Conservation (phyloP, 257 asterid genomes). For the Eucommia ulmoides region DNA sequence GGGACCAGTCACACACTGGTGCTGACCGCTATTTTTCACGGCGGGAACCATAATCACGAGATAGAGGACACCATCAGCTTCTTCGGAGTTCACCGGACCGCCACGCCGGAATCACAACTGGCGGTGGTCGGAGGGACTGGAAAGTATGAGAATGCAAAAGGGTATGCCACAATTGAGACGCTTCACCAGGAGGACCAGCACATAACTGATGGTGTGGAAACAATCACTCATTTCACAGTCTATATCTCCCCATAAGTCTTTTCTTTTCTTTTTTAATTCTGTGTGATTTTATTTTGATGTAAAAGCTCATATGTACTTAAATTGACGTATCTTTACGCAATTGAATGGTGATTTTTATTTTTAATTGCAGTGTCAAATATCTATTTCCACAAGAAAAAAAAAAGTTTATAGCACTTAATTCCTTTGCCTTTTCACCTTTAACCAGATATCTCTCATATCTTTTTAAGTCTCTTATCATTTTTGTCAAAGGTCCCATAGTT, state of each 20-base stretch:
- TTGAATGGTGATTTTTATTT: too few relatives aligned
- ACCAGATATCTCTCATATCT: too few relatives aligned
- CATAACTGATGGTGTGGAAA: constrained; percentile 72
- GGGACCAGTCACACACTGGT: constrained; percentile 77
- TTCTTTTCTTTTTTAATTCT: too few relatives aligned
- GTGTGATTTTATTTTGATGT: too few relatives aligned
- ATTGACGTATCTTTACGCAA: too few relatives aligned
- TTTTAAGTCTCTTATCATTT: too few relatives aligned
- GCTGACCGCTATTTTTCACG: constrained; percentile 62
- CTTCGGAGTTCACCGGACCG: constrained; percentile 82
- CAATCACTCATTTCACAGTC: constrained; percentile 72
- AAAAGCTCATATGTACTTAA: too few relatives aligned
- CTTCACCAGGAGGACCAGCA: constrained; percentile 69
- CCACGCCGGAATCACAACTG: constrained; percentile 65
- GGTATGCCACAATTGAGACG: constrained; percentile 69
- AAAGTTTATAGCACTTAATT: too few relatives aligned
- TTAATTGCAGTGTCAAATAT: too few relatives aligned
- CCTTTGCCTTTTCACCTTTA: too few relatives aligned
- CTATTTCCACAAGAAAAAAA: too few relatives aligned
- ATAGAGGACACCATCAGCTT: constrained; percentile 55
- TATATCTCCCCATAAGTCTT: constrained; percentile 61
- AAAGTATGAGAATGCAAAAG: constrained; percentile 58
- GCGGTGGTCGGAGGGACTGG: constrained; percentile 82
- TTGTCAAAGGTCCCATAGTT: too few relatives aligned
- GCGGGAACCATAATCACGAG: constrained; percentile 36